Conservation (phyloP, 352 stramenopile species). For the Globisporangium uncinulatum region DNA sequence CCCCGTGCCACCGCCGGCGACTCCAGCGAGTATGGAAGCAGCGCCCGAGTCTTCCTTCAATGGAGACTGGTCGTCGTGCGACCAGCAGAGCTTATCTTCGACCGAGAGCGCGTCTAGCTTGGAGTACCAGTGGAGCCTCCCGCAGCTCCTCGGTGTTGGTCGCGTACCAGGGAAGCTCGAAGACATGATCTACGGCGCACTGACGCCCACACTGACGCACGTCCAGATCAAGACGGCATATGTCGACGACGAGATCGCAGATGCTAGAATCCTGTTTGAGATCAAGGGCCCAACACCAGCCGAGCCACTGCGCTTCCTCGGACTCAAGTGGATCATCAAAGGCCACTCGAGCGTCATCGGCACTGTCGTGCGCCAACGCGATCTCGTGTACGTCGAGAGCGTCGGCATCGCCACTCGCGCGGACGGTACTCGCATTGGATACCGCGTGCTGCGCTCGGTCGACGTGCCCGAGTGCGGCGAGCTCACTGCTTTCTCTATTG, state of each 20-base stretch:
- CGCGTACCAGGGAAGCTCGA: constrained; percentile 38
- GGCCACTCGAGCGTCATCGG: constrained; percentile 1
- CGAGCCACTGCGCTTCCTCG: constrained; percentile 22
- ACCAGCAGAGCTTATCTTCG: too few relatives aligned
- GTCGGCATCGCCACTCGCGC: constrained; percentile 26
- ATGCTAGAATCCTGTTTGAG: constrained; percentile 17
- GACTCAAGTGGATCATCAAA: constrained; percentile 23
- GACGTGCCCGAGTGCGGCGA: constrained; percentile 15
- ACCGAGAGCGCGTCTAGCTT: neutral
- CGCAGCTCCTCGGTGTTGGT: constrained; percentile 36
- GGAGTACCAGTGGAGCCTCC: neutral
- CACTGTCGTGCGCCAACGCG: constrained; percentile 10
- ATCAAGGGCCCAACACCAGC: constrained; percentile 10
- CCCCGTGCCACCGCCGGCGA: neutral
- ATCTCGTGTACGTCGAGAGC: constrained; percentile 36
- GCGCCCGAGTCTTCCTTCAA: neutral
- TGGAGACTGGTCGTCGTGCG: too few relatives aligned
- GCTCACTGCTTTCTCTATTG: neutral
- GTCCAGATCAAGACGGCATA: constrained; percentile 31
- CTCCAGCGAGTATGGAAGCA: neutral
- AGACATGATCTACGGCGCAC: constrained; percentile 43
- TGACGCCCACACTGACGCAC: constrained; percentile 26
- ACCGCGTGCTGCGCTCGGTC: constrained; percentile 28
- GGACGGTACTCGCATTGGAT: constrained; percentile 20
- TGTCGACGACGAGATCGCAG: constrained; percentile 20